A percentile compares a stretch with the other conserved stretches of the same genome.
Evolutionary conservation across 768 basidiomycete species (phyloP).

Genomic region (Exsudoporus frostii): DNA sequence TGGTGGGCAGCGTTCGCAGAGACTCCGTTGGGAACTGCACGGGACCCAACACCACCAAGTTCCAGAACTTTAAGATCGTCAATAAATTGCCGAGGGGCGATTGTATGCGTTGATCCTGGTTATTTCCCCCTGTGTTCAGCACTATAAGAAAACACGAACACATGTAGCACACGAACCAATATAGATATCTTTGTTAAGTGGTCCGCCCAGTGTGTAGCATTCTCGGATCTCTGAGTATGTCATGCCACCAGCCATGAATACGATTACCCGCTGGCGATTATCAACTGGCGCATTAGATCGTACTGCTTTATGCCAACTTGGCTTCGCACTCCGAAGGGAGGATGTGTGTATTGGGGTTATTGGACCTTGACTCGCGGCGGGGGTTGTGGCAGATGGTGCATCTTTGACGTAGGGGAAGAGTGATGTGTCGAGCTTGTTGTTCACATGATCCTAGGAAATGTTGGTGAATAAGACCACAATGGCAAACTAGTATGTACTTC

Average conservation of each 20-base stretch:
- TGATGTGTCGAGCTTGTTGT: slow-evolving; percentile 69
- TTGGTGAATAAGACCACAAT: not conserved
- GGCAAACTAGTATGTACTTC: slow-evolving; percentile 52
- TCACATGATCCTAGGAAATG: slow-evolving; percentile 68
- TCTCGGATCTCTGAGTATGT: slow-evolving; percentile 94
- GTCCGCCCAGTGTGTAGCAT: slow-evolving; percentile 72
- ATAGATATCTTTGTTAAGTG: slow-evolving; percentile 83
- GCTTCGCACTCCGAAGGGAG: slow-evolving; percentile 86
- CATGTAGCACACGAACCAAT: slow-evolving; percentile 61
- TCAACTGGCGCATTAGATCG: slow-evolving; percentile 49
- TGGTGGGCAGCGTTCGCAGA: slow-evolving; percentile 45
- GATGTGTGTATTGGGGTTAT: slow-evolving; percentile 52
- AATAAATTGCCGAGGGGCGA: slow-evolving; percentile 81
- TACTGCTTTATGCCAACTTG: slow-evolving; percentile 83
- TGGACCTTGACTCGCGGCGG: slow-evolving; percentile 45
- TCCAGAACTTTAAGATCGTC: slow-evolving; percentile 87
- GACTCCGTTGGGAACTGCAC: slow-evolving; percentile 66
- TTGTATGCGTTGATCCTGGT: slow-evolving; percentile 83
- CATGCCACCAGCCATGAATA: slow-evolving; percentile 94
- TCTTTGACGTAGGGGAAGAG: slow-evolving; percentile 92
- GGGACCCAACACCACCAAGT: slow-evolving; percentile 80
- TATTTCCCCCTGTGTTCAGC: not conserved
- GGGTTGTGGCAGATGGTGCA: slow-evolving; percentile 51
- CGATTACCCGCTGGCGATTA: slow-evolving; percentile 71
- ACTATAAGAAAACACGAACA: slow-evolving; percentile 41